Conservation (phyloP, 371 early-diverging fungal species). For the Mortierella sp. region DNA sequence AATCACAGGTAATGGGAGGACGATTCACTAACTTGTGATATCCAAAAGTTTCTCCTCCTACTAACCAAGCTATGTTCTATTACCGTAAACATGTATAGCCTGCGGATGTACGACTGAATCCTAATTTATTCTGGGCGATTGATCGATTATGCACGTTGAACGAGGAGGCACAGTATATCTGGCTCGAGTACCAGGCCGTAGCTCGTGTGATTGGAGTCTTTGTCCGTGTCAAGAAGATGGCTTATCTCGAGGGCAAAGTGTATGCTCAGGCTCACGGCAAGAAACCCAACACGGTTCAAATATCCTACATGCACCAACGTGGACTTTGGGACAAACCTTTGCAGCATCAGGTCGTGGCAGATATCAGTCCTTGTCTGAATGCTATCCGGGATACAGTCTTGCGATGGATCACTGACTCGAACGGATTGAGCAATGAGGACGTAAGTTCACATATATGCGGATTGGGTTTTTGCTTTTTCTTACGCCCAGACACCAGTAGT, state of each 20-base stretch:
- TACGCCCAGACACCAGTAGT: too few species aligned
- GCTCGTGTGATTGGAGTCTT: constrained; percentile 49
- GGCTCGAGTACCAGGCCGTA: constrained; percentile 44
- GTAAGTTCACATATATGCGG: constrained; percentile 14
- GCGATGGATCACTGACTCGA: constrained; percentile 45
- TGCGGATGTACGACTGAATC: constrained; percentile 48
- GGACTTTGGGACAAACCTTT: constrained; percentile 52
- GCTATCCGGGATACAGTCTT: constrained; percentile 37
- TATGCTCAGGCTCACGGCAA: constrained; percentile 48
- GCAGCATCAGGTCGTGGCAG: constrained; percentile 52
- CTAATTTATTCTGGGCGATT: constrained; percentile 52
- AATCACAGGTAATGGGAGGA: constrained; percentile 34
- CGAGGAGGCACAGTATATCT: constrained; percentile 19
- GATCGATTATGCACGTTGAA: constrained; percentile 33
- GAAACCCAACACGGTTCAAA: constrained; percentile 46
- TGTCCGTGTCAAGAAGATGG: constrained; percentile 51
- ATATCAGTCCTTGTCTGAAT: constrained; percentile 50
- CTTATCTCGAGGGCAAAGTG: constrained; percentile 42
- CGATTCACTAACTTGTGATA: neutral
- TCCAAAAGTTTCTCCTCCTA: neutral
- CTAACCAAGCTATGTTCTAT: neutral
- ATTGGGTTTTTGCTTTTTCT: too few species aligned
- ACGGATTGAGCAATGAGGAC: constrained; percentile 44
- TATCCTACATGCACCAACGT: constrained; percentile 47
- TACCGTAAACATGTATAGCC: too few species aligned